Evolutionary conservation across 1,284 basidiomycete genomes (phyloP).

Genomic region (Cutaneotrichosporon curvatum): DNA sequence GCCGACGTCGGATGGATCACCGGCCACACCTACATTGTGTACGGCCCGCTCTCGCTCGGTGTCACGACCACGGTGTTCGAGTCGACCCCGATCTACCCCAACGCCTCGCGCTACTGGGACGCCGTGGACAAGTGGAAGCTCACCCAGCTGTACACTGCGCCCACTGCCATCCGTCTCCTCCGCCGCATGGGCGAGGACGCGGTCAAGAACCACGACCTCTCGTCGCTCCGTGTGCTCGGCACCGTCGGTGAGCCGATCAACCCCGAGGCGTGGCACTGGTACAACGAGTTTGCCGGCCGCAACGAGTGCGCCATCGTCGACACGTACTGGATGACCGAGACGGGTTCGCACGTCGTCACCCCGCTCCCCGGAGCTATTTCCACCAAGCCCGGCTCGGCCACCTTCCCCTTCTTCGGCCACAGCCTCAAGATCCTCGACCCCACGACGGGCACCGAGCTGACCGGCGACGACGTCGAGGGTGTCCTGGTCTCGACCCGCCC

Average conservation of each 20-base stretch:
- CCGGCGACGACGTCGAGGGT: conserved; percentile 82
- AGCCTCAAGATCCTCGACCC: conserved; percentile 83
- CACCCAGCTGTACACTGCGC: conserved; percentile 91
- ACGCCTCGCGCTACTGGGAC: conserved; percentile 94
- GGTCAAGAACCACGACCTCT: conserved; percentile 77
- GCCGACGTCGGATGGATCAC: conserved; percentile 99
- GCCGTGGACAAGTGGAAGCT: conserved; percentile 87
- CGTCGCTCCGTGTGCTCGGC: conserved; percentile 77
- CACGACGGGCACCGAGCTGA: conserved; percentile 54
- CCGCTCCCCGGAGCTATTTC: conserved; percentile 92
- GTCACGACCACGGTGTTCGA: conserved; percentile 92
- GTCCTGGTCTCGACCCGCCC: conserved; percentile 78
- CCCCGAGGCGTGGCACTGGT: conserved; percentile 99
- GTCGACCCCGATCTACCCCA: conserved; percentile 94
- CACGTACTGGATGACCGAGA: conserved; percentile 97
- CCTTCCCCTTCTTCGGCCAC: conserved; percentile 96
- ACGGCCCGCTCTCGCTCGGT: conserved; percentile 83
- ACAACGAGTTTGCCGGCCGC: conserved; percentile 80
- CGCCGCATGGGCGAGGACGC: conserved; percentile 81
- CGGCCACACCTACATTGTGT: conserved; percentile 95
- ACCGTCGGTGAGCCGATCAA: conserved; percentile 98
- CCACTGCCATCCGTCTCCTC: conserved; percentile 79
- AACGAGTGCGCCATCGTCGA: conserved; percentile 90
- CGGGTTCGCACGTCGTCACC: conserved; percentile 88
- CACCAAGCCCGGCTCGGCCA: conserved; percentile 93